Percentiles rank a stretch among this genome's conserved stretches.
These are phyloP conservation scores for Paecilomyces fulvus DNA, from an alignment of 2,329 filamentous ascomycete species.

Conservation along the genomic window DNA sequence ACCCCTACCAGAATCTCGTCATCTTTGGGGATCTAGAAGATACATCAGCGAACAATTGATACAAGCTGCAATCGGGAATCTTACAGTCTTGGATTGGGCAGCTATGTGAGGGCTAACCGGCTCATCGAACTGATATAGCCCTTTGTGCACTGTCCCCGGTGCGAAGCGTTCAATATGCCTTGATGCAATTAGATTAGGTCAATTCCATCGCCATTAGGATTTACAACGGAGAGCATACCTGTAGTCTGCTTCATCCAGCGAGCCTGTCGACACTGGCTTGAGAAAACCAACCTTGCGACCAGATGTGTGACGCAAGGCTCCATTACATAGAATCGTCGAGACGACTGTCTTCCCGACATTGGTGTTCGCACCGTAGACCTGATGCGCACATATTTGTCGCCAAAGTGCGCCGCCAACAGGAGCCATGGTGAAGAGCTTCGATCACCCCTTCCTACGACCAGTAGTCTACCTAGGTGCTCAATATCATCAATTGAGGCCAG, in stretches of 20 bases:
- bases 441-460: not conserved
- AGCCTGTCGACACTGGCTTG: conserved; percentile 75
- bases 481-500: not conserved
- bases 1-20: conserved; percentile 44
- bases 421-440: conserved; percentile 22
- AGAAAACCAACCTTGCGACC: conserved; percentile 54
- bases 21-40: conserved; percentile 39
- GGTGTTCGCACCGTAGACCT: conserved; percentile 77
- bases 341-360: conserved; percentile 79
- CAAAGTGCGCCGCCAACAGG: conserved; percentile 56
- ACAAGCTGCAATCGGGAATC: conserved; percentile 3
- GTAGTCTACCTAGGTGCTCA: not conserved
- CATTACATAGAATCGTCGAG: conserved; percentile 61
- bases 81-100: conserved; percentile 40
- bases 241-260: conserved; percentile 61
- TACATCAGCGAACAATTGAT: not conserved
- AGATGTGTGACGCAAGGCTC: conserved; percentile 40
- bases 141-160: conserved; percentile 48
- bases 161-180: conserved; percentile 59
- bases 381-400: conserved; percentile 60
- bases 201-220: not conserved
- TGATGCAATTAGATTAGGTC: not conserved
- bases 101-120: conserved; percentile 73
- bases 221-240: conserved; percentile 36
- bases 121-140: conserved; percentile 62